phyloP scores from a whole-genome alignment of 805 yeast genomes.

The Yamadazyma insecticola region DNA sequence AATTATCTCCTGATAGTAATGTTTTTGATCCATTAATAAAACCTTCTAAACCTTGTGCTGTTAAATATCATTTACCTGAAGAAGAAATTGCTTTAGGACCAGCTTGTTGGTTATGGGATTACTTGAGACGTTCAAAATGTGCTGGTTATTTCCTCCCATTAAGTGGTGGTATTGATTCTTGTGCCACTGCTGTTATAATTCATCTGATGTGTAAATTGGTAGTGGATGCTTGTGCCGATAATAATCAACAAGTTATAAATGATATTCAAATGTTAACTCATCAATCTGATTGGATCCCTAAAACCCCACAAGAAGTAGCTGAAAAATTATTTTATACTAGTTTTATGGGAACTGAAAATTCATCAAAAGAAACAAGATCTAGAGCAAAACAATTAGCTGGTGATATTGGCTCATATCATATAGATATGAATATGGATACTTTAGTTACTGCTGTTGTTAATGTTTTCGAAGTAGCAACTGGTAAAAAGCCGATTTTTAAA shows the following conservation, averaged over 20 bases:
- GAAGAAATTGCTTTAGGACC: conserved; percentile 98
- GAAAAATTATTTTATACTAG: conserved; percentile 76
- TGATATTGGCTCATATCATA: conserved; percentile 82
- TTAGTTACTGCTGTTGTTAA: conserved; percentile 69
- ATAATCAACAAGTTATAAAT: conserved; percentile 66
- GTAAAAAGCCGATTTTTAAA: conserved; percentile 82
- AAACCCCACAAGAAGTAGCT: conserved; percentile 72
- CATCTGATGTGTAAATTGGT: conserved; percentile 92
- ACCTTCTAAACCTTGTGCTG: conserved; percentile 51
- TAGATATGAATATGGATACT: conserved; percentile 87
- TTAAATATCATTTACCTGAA: conserved; percentile 75
- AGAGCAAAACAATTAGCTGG: conserved; percentile 76
- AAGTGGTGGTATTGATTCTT: conserved; percentile 96
- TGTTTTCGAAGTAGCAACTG: conserved; percentile 85
- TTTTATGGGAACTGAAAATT: conserved; percentile 94
- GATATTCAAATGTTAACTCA: conserved; percentile 73
- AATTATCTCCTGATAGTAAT: conserved; percentile 56
- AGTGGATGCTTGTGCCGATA: conserved; percentile 59
- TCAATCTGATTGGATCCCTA: conserved; percentile 56
- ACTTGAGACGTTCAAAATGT: conserved; percentile 82
- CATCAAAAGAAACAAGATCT: conserved; percentile 78
- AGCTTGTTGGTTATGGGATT: conserved; percentile 99
- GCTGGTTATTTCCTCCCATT: conserved; percentile 91
- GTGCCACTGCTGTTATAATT: conserved; percentile 94
- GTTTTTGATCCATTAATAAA: conserved; percentile 56